Evolutionary conservation across 2,329 filamentous ascomycete species (phyloP).

Genomic region (Alternaria hordeiaustralica): DNA sequence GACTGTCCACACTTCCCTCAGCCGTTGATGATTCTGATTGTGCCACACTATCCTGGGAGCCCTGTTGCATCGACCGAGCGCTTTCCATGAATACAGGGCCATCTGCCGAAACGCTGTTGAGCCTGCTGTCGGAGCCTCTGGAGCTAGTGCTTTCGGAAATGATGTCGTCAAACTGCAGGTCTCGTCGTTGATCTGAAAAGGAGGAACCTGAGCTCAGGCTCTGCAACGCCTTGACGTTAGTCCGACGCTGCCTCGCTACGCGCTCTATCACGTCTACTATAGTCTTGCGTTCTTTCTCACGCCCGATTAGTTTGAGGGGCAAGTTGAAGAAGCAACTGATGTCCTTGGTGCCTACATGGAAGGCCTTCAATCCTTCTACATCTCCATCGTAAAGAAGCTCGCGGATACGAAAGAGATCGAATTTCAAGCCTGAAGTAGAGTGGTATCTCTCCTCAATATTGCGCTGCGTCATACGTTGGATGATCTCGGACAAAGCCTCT

Average conservation of each 20-base stretch:
- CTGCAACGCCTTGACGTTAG: constrained; percentile 51
- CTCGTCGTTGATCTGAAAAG: constrained; percentile 58
- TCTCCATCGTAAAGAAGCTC: constrained; percentile 79
- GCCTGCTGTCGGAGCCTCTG: constrained; percentile 58
- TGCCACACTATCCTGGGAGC: constrained; percentile 38
- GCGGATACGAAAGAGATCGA: constrained; percentile 78
- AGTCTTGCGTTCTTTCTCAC: constrained; percentile 72
- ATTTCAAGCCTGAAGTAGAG: constrained; percentile 82
- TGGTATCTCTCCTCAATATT: constrained; percentile 88
- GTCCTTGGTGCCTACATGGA: constrained; percentile 81
- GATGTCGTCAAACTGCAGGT: constrained; percentile 58
- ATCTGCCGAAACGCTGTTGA: constrained; percentile 43
- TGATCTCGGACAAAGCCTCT: constrained; percentile 79
- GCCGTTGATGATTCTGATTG: constrained; percentile 32
- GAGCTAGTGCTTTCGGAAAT: constrained; percentile 60
- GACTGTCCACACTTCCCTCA: constrained; percentile 30
- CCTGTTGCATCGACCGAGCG: constrained; percentile 31
- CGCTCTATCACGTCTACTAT: constrained; percentile 76
- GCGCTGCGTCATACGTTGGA: constrained; percentile 92
- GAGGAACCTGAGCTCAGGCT: constrained; percentile 62
- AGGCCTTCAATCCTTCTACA: constrained; percentile 71
- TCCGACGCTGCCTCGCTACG: constrained; percentile 69
- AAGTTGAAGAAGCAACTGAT: constrained; percentile 92
- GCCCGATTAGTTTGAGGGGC: constrained; percentile 80
- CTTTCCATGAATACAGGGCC: constrained; percentile 36